phyloP scores from a whole-genome alignment of 2,329 filamentous ascomycete genomes.

The Dothideomycetidae sp. region DNA sequence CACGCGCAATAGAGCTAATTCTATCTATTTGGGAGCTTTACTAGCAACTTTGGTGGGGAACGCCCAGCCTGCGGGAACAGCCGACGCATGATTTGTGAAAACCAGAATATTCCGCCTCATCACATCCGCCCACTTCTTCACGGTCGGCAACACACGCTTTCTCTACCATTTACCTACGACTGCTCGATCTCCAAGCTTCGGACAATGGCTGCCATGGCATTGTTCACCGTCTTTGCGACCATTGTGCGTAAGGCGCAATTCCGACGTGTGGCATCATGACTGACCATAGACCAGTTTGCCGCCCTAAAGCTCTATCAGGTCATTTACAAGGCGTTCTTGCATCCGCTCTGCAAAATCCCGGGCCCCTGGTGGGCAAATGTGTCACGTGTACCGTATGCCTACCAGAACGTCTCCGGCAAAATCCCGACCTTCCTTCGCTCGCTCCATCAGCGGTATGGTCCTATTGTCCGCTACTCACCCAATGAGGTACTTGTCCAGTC shows the following conservation, averaged over 20 bases:
- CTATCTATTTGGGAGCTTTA: neutral
- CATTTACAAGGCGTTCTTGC: conserved; percentile 27
- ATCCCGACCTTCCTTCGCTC: conserved; percentile 10
- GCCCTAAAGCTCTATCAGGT: conserved; percentile 4
- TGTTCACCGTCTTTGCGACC: too few relatives aligned
- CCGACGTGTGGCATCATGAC: too few relatives aligned
- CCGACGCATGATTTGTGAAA: neutral
- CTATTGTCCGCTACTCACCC: conserved; percentile 29
- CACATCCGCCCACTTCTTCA: too few relatives aligned
- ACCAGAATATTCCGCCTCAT: too few relatives aligned
- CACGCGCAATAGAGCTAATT: neutral
- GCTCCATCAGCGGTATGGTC: conserved; percentile 29
- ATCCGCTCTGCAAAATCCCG: conserved; percentile 26
- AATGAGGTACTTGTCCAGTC: conserved; percentile 28
- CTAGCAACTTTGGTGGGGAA: neutral
- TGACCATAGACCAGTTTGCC: conserved; percentile 9
- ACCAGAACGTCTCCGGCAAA: conserved; percentile 18
- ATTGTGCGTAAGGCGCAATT: too few relatives aligned
- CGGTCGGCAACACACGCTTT: too few relatives aligned
- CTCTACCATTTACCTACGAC: too few relatives aligned
- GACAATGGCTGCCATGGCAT: too few relatives aligned
- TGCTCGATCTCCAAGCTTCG: too few relatives aligned
- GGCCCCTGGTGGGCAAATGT: conserved; percentile 24
- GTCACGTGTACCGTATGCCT: conserved; percentile 21
- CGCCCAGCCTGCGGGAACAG: neutral